These are phyloP conservation scores for Carpinus fangiana DNA, from an alignment of 306 rosid genomes.

Conservation along the genomic window DNA sequence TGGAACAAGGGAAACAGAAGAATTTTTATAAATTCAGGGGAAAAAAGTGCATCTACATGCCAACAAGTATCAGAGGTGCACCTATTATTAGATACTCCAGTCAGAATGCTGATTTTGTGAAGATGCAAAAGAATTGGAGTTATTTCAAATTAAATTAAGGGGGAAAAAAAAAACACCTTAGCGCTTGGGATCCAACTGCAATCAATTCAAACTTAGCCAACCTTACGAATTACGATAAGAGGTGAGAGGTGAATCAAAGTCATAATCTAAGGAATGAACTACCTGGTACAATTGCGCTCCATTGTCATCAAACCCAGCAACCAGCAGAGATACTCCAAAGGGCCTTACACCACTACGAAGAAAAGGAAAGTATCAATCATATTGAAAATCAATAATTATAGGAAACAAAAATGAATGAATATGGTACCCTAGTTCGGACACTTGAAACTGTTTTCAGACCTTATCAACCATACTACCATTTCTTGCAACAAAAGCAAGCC, in stretches of 20 bases:
- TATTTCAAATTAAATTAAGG: background rate
- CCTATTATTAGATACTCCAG: background rate
- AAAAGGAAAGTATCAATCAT: background rate
- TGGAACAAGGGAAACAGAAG: background rate
- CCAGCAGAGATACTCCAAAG: conserved; percentile 90
- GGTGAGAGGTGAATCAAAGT: background rate
- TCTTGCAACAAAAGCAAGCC: background rate
- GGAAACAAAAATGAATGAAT: background rate
- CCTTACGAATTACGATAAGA: background rate
- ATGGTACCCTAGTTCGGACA: background rate
- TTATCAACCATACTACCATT: background rate
- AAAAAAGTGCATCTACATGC: background rate
- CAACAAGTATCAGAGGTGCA: background rate
- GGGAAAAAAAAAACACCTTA: background rate
- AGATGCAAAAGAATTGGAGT: background rate
- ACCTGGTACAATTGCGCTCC: conserved; percentile 96
- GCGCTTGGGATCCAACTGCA: background rate
- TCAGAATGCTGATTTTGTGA: background rate
- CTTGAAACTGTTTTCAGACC: background rate
- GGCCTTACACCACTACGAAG: conserved; percentile 91
- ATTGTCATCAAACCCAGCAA: conserved; percentile 89
- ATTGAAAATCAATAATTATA: background rate
- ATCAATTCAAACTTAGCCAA: background rate
- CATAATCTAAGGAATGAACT: too few relatives aligned
- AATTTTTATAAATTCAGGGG: background rate